phyloP scores from a whole-genome alignment of 2,329 filamentous ascomycete genomes.

The Scedosporium minutisporum region DNA sequence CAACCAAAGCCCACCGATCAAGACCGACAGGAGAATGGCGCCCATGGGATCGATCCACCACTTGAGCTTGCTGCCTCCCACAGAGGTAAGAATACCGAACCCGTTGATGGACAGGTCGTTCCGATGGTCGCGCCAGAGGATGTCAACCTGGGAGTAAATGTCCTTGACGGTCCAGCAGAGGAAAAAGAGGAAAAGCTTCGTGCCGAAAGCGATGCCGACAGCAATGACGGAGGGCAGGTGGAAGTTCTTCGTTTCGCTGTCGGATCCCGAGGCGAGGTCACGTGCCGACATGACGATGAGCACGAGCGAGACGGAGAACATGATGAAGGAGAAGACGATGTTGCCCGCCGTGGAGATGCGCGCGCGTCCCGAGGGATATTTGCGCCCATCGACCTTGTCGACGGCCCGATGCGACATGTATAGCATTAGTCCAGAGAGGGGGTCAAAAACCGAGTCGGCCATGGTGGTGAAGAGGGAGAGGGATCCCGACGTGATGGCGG shows the following conservation, averaged over 20 bases:
- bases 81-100: slow-evolving; percentile 80
- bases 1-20: slow-evolving; percentile 76
- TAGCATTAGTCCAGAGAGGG: slow-evolving; percentile 76
- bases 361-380: slow-evolving; percentile 86
- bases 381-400: slow-evolving; percentile 71
- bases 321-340: slow-evolving; percentile 91
- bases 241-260: slow-evolving; percentile 52
- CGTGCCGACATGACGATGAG: slow-evolving; percentile 80
- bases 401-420: slow-evolving; percentile 84
- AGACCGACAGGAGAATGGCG: slow-evolving; percentile 69
- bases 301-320: slow-evolving; percentile 85
- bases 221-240: slow-evolving; percentile 77
- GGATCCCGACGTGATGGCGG: slow-evolving; percentile 76
- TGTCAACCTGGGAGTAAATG: slow-evolving; percentile 83
- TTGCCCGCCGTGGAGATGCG: slow-evolving; percentile 93
- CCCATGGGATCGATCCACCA: slow-evolving; percentile 97
- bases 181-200: slow-evolving; percentile 74
- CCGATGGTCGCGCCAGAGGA: slow-evolving; percentile 92
- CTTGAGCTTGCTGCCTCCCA: slow-evolving; percentile 76
- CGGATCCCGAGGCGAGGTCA: slow-evolving; percentile 49
- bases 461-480: slow-evolving; percentile 95
- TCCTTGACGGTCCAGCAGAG: slow-evolving; percentile 90
- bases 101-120: slow-evolving; percentile 97
- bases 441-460: slow-evolving; percentile 92
- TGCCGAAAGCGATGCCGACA: slow-evolving; percentile 72